Evolutionary conservation across 192 early-diverging fungal genomes (phyloP).

Genomic region (Radiomyces spectabilis): DNA sequence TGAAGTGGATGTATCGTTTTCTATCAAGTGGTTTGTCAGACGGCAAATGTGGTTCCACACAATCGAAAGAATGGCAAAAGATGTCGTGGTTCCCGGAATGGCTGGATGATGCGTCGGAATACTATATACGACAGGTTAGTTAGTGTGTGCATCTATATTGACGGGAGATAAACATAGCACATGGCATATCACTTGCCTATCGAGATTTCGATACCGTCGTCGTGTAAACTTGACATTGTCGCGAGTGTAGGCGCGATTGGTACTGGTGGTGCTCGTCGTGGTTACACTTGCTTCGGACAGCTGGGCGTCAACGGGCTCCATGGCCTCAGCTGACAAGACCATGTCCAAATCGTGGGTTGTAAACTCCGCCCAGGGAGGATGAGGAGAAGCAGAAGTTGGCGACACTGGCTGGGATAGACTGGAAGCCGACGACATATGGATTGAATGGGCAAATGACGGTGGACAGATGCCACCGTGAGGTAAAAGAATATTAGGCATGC

Average conservation of each 20-base stretch:
- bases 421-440: not conserved
- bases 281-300: not conserved
- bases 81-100: slow-evolving; percentile 13
- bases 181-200: slow-evolving; percentile 4
- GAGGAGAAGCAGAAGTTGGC: not conserved
- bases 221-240: slow-evolving; percentile 5
- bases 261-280: not conserved
- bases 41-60: slow-evolving; percentile 25
- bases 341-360: not conserved
- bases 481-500: slow-evolving; percentile 13
- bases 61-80: slow-evolving; percentile 17
- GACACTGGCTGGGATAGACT: not conserved
- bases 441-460: slow-evolving; percentile 13
- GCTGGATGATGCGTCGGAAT: slow-evolving; percentile 31
- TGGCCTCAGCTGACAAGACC: not conserved
- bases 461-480: slow-evolving; percentile 15
- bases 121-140: slow-evolving; percentile 1
- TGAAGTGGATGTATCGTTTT: slow-evolving; percentile 26
- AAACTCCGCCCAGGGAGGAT: not conserved
- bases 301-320: not conserved
- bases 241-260: not conserved
- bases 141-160: not conserved
- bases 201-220: slow-evolving; percentile 6
- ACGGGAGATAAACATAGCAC: not conserved
- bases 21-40: slow-evolving; percentile 25